Conservation (phyloP, 495 filamentous ascomycete species). For the Annulohypoxylon maeteangense region DNA sequence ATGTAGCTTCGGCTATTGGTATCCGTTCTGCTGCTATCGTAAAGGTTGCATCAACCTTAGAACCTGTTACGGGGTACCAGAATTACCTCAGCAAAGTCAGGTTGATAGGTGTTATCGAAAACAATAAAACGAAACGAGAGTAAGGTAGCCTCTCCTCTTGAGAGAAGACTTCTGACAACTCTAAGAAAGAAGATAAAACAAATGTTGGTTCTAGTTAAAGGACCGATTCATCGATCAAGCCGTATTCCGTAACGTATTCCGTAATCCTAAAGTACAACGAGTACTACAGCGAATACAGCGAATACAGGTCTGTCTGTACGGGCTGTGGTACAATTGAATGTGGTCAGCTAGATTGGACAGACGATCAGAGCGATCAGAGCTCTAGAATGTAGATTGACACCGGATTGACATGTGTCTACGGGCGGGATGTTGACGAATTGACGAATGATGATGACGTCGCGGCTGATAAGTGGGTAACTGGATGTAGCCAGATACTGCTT, state of each 20-base stretch:
- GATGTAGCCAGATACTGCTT: conserved; percentile 17
- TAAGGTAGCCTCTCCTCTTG: background rate
- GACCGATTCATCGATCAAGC: conserved; percentile 29
- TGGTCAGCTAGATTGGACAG: conserved; percentile 31
- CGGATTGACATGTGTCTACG: conserved; percentile 23
- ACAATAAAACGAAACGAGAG: background rate
- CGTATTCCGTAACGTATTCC: conserved; percentile 9
- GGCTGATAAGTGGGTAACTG: conserved; percentile 38
- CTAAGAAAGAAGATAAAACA: background rate
- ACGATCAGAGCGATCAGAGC: conserved; percentile 11
- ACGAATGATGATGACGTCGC: conserved; percentile 45
- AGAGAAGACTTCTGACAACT: background rate
- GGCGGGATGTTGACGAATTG: conserved; percentile 43
- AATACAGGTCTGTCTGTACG: background rate
- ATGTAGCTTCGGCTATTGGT: conserved; percentile 16
- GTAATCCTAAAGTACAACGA: background rate
- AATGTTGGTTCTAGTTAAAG: conserved; percentile 9
- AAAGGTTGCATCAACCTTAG: conserved; percentile 1
- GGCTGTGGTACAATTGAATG: conserved; percentile 19
- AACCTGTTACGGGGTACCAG: background rate
- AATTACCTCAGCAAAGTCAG: background rate
- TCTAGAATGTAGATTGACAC: conserved; percentile 24
- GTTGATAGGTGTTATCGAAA: background rate
- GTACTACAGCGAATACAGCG: background rate
- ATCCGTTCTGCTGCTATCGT: conserved; percentile 1